A percentile compares a stretch with the other conserved stretches of the same genome.
These are phyloP conservation scores for Mercurialis annua DNA, from an alignment of 345 rosid species.

Conservation along the genomic window DNA sequence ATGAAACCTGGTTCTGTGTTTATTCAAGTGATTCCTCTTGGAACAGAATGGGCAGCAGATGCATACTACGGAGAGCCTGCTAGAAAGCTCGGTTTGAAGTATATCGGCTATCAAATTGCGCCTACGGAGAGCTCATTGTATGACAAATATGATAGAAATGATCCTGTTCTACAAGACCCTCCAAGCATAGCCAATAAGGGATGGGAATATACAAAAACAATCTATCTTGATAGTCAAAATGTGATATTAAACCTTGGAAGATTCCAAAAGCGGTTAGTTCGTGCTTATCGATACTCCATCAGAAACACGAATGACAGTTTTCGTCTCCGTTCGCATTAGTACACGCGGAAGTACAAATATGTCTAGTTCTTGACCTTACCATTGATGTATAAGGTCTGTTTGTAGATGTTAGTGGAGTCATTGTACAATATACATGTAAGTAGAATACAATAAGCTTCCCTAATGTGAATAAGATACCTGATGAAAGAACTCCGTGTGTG, in stretches of 20 bases:
- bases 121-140: conserved; percentile 69
- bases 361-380: conserved; percentile 1
- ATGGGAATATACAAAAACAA: conserved; percentile 73
- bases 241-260: conserved; percentile 55
- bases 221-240: conserved; percentile 66
- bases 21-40: conserved; percentile 73
- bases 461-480: no score
- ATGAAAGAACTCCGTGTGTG: no score
- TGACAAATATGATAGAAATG: conserved; percentile 46
- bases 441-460: no score
- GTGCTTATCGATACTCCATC: conserved; percentile 40
- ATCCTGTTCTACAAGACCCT: conserved; percentile 65
- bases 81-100: conserved; percentile 67
- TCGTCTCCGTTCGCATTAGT: conserved; percentile 9
- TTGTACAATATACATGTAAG: background rate
- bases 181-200: conserved; percentile 54
- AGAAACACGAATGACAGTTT: conserved; percentile 16
- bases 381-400: conserved; percentile 1
- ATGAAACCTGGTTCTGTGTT: conserved; percentile 68
- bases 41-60: conserved; percentile 87
- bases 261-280: conserved; percentile 50
- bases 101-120: conserved; percentile 52
- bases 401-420: no score
- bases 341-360: background rate
- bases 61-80: conserved; percentile 82